Evolutionary conservation across 352 stramenopile species (phyloP).

Genomic region (Pythium folliculosum): DNA sequence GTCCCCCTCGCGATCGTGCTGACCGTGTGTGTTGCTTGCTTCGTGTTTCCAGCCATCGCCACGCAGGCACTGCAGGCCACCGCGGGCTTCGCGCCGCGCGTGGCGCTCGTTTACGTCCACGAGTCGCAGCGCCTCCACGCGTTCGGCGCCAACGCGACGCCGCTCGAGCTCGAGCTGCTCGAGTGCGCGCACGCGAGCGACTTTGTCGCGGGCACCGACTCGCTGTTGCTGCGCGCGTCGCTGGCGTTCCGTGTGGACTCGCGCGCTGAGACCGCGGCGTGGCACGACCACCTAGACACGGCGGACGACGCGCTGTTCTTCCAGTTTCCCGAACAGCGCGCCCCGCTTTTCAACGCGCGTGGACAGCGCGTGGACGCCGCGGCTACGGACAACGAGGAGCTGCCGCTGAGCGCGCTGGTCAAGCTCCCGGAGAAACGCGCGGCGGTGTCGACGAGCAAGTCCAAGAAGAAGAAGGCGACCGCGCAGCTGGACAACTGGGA

Average conservation of each 20-base stretch:
- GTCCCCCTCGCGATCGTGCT: no score
- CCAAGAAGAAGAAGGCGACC: slow-evolving; percentile 29
- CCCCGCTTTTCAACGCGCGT: slow-evolving; percentile 35
- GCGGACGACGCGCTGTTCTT: slow-evolving; percentile 36
- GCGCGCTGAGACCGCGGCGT: slow-evolving; percentile 10
- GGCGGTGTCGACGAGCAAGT: slow-evolving; percentile 35
- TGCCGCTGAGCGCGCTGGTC: slow-evolving; percentile 15
- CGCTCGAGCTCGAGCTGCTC: slow-evolving; percentile 35
- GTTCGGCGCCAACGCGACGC: slow-evolving; percentile 9
- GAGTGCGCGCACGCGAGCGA: slow-evolving; percentile 51
- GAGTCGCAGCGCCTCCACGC: slow-evolving; percentile 20
- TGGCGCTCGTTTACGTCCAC: slow-evolving; percentile 33
- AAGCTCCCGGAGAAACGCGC: slow-evolving; percentile 31
- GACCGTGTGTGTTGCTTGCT: neutral
- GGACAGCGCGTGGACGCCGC: slow-evolving; percentile 23
- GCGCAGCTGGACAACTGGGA: slow-evolving; percentile 20
- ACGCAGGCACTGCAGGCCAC: neutral
- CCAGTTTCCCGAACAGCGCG: slow-evolving; percentile 28
- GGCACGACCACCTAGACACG: slow-evolving; percentile 25
- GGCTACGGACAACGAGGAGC: slow-evolving; percentile 22
- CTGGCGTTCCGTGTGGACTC: slow-evolving; percentile 36
- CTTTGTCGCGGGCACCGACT: slow-evolving; percentile 39
- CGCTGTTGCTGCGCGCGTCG: slow-evolving; percentile 41
- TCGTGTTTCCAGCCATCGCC: neutral
- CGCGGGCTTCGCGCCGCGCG: neutral